Evolutionary conservation across 371 early-diverging fungal genomes (phyloP), one percentile per base, ranked within the genome.

Genomic region (Rhizopus arrhizus): DNA sequence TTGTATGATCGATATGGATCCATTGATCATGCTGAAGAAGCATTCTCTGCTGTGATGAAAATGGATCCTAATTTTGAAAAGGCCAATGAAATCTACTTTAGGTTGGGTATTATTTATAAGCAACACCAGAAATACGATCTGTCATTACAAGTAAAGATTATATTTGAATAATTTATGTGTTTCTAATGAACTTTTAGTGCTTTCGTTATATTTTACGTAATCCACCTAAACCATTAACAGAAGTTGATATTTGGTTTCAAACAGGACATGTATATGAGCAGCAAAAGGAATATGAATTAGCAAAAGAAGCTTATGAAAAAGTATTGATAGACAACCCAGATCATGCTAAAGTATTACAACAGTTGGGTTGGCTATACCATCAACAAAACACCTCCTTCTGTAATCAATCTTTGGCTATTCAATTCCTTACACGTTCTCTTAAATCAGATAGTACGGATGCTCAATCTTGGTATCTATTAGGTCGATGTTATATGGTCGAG

Each of bases 31-130:
- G 97, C 98, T 8, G 96, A 96, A 69, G 95, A 95, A 63, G 97
- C 97, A 0, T 96, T 96, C 64, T 80, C 90, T 0, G 90, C 93
- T 1, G 97, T 88, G 8, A 84, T 91, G 82, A 72, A 80, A 54
- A 89, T 91, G 88, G 91, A 91, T 45, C 85, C 91, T 6, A 84
- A 89, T 50, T 95, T 91, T 65, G 94, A 95, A 59, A 95, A 95
- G 78, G 92, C 94, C 36, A 94, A 90, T 64, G 98, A 97, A 66
- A 93, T 97, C 36, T 95, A 95, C 68, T 97, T 96, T 69, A 83
- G 97, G 38, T 74, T 97, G 22, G 97, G 97, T 31, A 94, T 96
- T 56, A 93, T 97, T 40, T 94, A 96, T 82, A 96, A 95, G 72
- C 91, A 92, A 64, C 94, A 93, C 68, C 87, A 87, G 31, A 94